These are phyloP conservation scores for Starmerella powellii DNA, from an alignment of 805 yeast species.

Conservation along the genomic window DNA sequence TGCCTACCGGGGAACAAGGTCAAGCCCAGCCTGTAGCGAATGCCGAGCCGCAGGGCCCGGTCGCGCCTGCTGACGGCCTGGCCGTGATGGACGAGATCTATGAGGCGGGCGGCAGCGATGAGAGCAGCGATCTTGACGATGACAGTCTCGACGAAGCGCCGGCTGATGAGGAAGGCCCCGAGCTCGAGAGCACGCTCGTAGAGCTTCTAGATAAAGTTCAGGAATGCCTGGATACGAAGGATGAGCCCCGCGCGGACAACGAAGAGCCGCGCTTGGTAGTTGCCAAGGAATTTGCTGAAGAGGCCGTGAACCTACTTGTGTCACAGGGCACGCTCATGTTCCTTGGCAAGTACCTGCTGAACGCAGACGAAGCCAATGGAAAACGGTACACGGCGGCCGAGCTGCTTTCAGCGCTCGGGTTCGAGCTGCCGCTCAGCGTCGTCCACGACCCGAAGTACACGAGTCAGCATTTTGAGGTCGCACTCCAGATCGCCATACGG, in stretches of 20 bases:
- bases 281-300: slow-evolving; percentile 35
- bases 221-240: slow-evolving; percentile 19
- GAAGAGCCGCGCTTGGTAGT: slow-evolving; percentile 18
- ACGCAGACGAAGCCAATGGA: slow-evolving; percentile 30
- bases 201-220: slow-evolving; percentile 21
- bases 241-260: slow-evolving; percentile 9
- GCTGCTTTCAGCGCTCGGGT: slow-evolving; percentile 56
- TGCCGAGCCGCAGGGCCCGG: too few relatives aligned
- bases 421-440: slow-evolving; percentile 28
- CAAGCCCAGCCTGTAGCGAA: too few relatives aligned
- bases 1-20: too few relatives aligned
- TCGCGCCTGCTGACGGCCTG: not conserved
- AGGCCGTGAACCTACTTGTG: slow-evolving; percentile 45
- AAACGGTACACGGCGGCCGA: slow-evolving; percentile 40
- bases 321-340: slow-evolving; percentile 48
- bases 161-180: slow-evolving; percentile 10
- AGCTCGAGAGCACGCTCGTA: slow-evolving; percentile 8
- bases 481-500: slow-evolving; percentile 22
- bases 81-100: slow-evolving; percentile 5
- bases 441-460: slow-evolving; percentile 14
- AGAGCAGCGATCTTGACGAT: slow-evolving; percentile 17
- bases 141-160: slow-evolving; percentile 19
- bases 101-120: slow-evolving; percentile 6
- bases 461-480: slow-evolving; percentile 18
- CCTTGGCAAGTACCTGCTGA: slow-evolving; percentile 49